These are phyloP conservation scores for Vanilla planifolia DNA, from an alignment of 106 monocot species.

Conservation along the genomic window DNA sequence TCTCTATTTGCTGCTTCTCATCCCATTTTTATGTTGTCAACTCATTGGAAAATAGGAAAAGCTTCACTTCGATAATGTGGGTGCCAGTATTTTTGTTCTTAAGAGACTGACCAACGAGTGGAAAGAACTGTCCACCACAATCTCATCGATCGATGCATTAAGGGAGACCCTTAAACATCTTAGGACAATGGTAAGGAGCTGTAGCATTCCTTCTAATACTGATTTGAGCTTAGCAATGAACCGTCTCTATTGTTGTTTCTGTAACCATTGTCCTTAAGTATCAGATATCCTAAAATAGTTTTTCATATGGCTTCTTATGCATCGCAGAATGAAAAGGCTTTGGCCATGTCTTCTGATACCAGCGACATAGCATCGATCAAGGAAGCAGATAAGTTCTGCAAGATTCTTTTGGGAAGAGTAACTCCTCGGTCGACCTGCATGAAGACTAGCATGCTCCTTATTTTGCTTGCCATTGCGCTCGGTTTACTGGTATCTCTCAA, in stretches of 20 bases:
- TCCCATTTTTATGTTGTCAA: neutral
- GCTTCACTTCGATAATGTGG: slow-evolving; percentile 61
- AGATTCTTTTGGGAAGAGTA: slow-evolving; percentile 50
- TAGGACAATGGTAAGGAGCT: slow-evolving; percentile 49
- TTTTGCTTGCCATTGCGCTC: slow-evolving; percentile 27
- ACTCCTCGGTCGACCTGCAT: slow-evolving; percentile 31
- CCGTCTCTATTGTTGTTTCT: neutral
- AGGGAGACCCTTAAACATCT: slow-evolving; percentile 47
- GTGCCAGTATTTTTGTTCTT: slow-evolving; percentile 64
- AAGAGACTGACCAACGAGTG: slow-evolving; percentile 46
- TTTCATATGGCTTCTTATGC: no score
- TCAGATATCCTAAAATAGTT: neutral
- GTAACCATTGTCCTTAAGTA: neutral
- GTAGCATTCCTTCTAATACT: neutral
- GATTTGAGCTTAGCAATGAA: no score
- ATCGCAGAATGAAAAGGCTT: slow-evolving; percentile 61
- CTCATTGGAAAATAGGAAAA: no score
- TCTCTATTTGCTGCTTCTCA: neutral
- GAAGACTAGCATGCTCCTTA: slow-evolving; percentile 24
- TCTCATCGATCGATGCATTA: slow-evolving; percentile 43
- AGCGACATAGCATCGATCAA: slow-evolving; percentile 35
- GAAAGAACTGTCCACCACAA: slow-evolving; percentile 52
- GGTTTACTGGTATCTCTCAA: slow-evolving; percentile 28
- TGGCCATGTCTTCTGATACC: slow-evolving; percentile 22
- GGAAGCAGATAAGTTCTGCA: slow-evolving; percentile 78